These are phyloP conservation scores for Trematosphaeria pertusa DNA, from an alignment of 2,329 filamentous ascomycete genomes.

Conservation along the genomic window DNA sequence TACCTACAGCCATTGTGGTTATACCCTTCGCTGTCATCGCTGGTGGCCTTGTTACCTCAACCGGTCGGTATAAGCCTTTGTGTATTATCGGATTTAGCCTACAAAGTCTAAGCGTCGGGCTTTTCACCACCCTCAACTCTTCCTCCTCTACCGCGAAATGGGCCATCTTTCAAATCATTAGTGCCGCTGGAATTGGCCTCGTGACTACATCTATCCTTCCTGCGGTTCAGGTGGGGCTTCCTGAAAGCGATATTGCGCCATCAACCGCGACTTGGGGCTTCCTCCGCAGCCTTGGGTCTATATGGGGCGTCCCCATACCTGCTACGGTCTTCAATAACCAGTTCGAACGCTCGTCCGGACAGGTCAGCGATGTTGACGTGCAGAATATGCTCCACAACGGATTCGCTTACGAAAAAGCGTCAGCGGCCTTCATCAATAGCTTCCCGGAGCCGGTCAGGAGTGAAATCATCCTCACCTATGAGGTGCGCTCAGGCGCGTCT, in stretches of 20 bases:
- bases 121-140: conserved; percentile 7
- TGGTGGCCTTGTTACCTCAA: conserved; percentile 16
- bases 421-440: not conserved
- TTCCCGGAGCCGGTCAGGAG: not conserved
- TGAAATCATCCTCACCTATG: not conserved
- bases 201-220: conserved; percentile 53
- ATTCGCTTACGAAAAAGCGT: not conserved
- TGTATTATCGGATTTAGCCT: conserved; percentile 8
- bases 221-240: conserved; percentile 26
- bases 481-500: not conserved
- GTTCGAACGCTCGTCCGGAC: not conserved
- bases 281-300: conserved; percentile 9
- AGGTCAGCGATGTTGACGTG: not conserved
- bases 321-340: conserved; percentile 13
- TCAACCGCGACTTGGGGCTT: conserved; percentile 15
- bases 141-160: conserved; percentile 6
- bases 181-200: conserved; percentile 34
- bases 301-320: conserved; percentile 20
- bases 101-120: conserved; percentile 7
- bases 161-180: conserved; percentile 16
- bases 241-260: conserved; percentile 9
- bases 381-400: not conserved
- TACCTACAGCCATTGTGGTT: conserved; percentile 28
- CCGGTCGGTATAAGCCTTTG: conserved; percentile 18
- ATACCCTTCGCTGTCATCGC: conserved; percentile 4